Conservation (phyloP, 495 filamentous ascomycete genomes). For the Penicillium odoratum region DNA sequence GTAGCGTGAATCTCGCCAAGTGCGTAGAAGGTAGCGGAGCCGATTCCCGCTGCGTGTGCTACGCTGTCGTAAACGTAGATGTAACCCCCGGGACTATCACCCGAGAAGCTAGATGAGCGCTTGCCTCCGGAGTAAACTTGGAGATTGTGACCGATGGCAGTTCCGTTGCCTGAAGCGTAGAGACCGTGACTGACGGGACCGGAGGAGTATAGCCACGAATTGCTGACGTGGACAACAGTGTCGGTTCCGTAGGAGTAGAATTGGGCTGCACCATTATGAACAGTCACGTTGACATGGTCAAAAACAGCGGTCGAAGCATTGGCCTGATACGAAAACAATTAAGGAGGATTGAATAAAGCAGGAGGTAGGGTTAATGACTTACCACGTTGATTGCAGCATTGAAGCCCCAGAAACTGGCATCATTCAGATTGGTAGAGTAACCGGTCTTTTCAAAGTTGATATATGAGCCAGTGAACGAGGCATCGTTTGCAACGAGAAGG, state of each 20-base stretch:
- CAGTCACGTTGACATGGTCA: constrained; percentile 15
- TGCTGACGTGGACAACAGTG: constrained; percentile 19
- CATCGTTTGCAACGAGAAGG: constrained; percentile 12
- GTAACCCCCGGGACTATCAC: constrained; percentile 17
- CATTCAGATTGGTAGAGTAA: constrained; percentile 17
- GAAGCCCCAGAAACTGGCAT: constrained; percentile 22
- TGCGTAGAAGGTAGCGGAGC: constrained; percentile 22
- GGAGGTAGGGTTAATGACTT: not conserved
- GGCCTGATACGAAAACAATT: constrained; percentile 3
- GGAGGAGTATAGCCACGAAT: constrained; percentile 23
- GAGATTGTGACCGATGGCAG: constrained; percentile 14
- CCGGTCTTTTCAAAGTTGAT: constrained; percentile 18
- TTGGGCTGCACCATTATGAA: constrained; percentile 18
- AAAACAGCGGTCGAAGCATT: constrained; percentile 17
- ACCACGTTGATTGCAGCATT: constrained; percentile 24
- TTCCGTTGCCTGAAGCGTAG: constrained; percentile 22
- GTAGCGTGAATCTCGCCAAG: constrained; percentile 11
- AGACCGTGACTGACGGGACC: constrained; percentile 20
- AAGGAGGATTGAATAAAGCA: not conserved
- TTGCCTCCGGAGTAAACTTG: constrained; percentile 19
- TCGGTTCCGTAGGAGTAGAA: constrained; percentile 17
- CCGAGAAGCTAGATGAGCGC: constrained; percentile 22
- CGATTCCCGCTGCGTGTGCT: constrained; percentile 20
- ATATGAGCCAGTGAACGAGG: constrained; percentile 13
- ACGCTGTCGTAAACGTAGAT: constrained; percentile 21